Conservation (phyloP, 176 grass and related monocot species). For the Avena eriantha region DNA sequence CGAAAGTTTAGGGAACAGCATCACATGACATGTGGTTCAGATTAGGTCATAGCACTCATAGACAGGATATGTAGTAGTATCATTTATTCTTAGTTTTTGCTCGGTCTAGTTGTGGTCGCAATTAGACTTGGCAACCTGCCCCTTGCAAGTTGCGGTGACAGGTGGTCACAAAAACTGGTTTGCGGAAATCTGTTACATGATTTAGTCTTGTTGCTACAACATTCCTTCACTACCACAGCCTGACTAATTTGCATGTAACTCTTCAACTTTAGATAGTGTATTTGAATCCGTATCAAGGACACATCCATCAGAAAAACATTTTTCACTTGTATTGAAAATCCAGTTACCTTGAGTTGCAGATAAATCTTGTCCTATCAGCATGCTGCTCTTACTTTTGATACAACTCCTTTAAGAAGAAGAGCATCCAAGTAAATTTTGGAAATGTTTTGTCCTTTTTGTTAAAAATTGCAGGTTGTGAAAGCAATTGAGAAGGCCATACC, state of each 20-base stretch:
- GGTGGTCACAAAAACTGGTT: neutral
- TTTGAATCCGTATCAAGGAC: neutral
- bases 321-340: neutral
- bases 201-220: slow-evolving; percentile 5
- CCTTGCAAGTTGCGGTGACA: slow-evolving; percentile 20
- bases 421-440: slow-evolving; percentile 62
- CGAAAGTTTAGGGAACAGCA: slow-evolving; percentile 45
- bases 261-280: neutral
- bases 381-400: slow-evolving; percentile 49
- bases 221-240: neutral
- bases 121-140: slow-evolving; percentile 23
- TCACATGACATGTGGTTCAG: slow-evolving; percentile 37
- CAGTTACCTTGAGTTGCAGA: neutral
- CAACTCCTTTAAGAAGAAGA: slow-evolving; percentile 56
- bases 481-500: slow-evolving; percentile 76
- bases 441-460: slow-evolving; percentile 48
- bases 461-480: slow-evolving; percentile 62
- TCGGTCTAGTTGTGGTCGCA: slow-evolving; percentile 6
- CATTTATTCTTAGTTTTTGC: slow-evolving; percentile 26
- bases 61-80: slow-evolving; percentile 23
- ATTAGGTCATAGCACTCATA: slow-evolving; percentile 39
- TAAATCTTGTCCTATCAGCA: neutral
- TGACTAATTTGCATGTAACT: slow-evolving; percentile 4
- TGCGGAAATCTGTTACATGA: slow-evolving; percentile 16
- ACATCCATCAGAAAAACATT: neutral